Evolutionary conservation across 352 stramenopile species (phyloP).

Genomic region (Phytophthora melonis): DNA sequence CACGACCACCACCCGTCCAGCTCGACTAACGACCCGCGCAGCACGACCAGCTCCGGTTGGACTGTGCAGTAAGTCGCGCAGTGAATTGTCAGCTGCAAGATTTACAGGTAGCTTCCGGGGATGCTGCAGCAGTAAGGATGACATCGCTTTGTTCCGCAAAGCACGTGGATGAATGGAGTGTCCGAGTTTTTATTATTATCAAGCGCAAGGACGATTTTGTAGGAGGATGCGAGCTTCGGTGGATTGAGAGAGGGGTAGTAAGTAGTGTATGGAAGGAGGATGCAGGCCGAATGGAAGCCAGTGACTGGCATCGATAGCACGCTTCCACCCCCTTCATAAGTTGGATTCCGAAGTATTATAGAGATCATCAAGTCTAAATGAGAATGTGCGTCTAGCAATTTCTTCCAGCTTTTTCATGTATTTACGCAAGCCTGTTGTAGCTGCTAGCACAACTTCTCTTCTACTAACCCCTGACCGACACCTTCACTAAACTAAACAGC

Average conservation of each 20-base stretch:
- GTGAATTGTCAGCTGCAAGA: conserved; percentile 1
- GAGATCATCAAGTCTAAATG: conserved; percentile 35
- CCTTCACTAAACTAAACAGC: conserved; percentile 35
- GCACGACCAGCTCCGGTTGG: conserved; percentile 64
- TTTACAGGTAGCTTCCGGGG: not conserved
- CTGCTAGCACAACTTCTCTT: conserved; percentile 22
- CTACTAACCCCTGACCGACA: conserved; percentile 2
- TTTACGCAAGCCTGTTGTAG: conserved; percentile 7
- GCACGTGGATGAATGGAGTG: conserved; percentile 23
- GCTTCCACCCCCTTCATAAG: not conserved
- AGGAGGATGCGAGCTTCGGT: conserved; percentile 1
- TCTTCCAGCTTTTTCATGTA: conserved; percentile 16
- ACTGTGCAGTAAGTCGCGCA: conserved; percentile 53
- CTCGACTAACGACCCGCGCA: conserved; percentile 42
- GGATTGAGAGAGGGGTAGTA: not conserved
- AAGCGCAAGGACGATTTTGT: conserved; percentile 17
- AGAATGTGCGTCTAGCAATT: conserved; percentile 24
- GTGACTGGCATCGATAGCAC: not conserved
- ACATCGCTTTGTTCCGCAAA: conserved; percentile 42
- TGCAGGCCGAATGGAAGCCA: not conserved
- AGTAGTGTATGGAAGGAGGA: not conserved
- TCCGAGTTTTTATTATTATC: conserved; percentile 45
- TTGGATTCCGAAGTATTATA: conserved; percentile 12
- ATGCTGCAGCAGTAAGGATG: conserved; percentile 10
- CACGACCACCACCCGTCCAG: conserved; percentile 25